These are phyloP conservation scores for Ilex aquifolium DNA, from an alignment of 257 asterid genomes.

Conservation along the genomic window DNA sequence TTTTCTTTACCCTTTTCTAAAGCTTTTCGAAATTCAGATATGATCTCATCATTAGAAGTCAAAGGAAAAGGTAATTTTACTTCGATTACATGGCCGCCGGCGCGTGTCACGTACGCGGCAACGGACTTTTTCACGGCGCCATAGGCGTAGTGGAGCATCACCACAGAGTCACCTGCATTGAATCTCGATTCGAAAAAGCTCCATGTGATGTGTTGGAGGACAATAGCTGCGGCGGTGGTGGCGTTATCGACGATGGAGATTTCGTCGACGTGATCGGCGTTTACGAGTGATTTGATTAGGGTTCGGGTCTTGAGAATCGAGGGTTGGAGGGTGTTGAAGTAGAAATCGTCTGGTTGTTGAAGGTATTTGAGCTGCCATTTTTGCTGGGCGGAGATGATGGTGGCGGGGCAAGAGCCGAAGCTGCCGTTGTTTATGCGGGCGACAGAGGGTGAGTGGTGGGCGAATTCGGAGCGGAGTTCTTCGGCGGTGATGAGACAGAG, in stretches of 20 bases:
- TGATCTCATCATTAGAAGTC: slow-evolving; percentile 44
- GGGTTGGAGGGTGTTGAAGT: slow-evolving; percentile 57
- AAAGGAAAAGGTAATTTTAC: slow-evolving; percentile 76
- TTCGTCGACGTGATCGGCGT: slow-evolving; percentile 68
- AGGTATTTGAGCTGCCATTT: slow-evolving; percentile 67
- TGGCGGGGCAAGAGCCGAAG: slow-evolving; percentile 81
- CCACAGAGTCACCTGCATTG: slow-evolving; percentile 52
- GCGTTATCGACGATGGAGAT: slow-evolving; percentile 87
- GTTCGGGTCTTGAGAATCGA: slow-evolving; percentile 49
- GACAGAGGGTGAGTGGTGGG: slow-evolving; percentile 61
- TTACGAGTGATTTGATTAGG: slow-evolving; percentile 48
- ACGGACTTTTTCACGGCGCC: slow-evolving; percentile 82
- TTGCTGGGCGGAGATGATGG: slow-evolving; percentile 69
- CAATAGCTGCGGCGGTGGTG: slow-evolving; percentile 85
- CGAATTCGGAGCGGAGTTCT: slow-evolving; percentile 59
- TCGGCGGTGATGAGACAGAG: slow-evolving; percentile 14
- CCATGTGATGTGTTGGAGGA: slow-evolving; percentile 68
- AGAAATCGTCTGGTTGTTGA: slow-evolving; percentile 73
- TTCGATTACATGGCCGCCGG: slow-evolving; percentile 78
- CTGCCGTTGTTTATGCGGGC: slow-evolving; percentile 92
- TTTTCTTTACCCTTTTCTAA: slow-evolving; percentile 44
- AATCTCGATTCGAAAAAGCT: slow-evolving; percentile 43
- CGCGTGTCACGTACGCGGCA: slow-evolving; percentile 71
- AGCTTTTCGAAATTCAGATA: slow-evolving; percentile 50
- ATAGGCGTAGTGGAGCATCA: slow-evolving; percentile 79